Conservation (phyloP, 2,329 filamentous ascomycete species). For the Neophaeococcomyces mojaviensis region DNA sequence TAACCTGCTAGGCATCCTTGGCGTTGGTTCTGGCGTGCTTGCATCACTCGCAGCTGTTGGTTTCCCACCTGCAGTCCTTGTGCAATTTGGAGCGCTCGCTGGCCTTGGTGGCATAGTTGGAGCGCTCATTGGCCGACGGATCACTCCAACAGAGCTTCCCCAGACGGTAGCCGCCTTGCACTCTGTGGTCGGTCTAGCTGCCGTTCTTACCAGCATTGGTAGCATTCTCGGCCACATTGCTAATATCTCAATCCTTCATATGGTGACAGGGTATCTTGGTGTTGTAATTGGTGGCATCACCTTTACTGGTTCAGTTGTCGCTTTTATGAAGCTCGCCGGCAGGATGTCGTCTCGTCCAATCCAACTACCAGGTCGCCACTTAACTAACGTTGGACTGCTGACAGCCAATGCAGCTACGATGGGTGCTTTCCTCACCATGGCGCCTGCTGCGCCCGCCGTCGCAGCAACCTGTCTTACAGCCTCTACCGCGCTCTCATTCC, state of each 20-base stretch:
- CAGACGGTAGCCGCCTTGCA: conserved; percentile 85
- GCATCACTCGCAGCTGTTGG: conserved; percentile 75
- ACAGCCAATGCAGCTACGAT: conserved; percentile 73
- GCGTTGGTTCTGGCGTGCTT: conserved; percentile 73
- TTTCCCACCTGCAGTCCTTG: conserved; percentile 68
- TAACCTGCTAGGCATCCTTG: conserved; percentile 78
- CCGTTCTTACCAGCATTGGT: conserved; percentile 80
- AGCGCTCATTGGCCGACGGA: conserved; percentile 72
- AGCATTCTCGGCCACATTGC: conserved; percentile 67
- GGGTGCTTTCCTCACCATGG: conserved; percentile 74
- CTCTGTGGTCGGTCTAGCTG: conserved; percentile 81
- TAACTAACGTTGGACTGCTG: conserved; percentile 67
- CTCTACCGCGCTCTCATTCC: conserved; percentile 70
- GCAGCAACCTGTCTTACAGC: conserved; percentile 70
- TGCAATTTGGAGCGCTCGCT: conserved; percentile 72
- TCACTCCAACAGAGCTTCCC: conserved; percentile 79
- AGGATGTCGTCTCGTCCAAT: conserved; percentile 72
- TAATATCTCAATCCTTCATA: conserved; percentile 65
- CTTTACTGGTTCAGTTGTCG: conserved; percentile 84
- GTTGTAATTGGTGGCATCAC: conserved; percentile 83
- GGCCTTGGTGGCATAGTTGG: conserved; percentile 60
- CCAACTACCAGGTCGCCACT: conserved; percentile 64
- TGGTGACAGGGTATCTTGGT: conserved; percentile 79
- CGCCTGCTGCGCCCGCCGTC: conserved; percentile 68
- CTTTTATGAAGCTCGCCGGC: conserved; percentile 78